Percentiles rank a stretch among this genome's conserved stretches.
These are phyloP conservation scores for Morella rubra DNA, from an alignment of 306 rosid genomes.

Conservation along the genomic window DNA sequence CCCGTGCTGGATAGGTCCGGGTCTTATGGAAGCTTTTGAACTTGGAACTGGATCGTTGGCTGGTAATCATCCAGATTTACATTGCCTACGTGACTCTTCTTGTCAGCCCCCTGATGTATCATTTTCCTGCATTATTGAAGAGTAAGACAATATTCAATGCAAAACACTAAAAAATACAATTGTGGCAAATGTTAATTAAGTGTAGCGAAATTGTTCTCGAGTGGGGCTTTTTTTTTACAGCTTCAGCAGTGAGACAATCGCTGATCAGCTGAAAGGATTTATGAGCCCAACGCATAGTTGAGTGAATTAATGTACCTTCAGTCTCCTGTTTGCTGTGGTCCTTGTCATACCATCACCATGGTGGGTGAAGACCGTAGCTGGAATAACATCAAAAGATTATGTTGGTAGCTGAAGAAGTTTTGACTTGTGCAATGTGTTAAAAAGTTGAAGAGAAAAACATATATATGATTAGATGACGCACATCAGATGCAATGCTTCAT, in stretches of 20 bases:
- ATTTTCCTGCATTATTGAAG: conserved; percentile 47
- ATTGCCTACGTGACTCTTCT: conserved; percentile 13
- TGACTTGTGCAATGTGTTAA: neutral
- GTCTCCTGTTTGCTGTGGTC: conserved; percentile 42
- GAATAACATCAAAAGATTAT: neutral
- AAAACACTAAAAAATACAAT: neutral
- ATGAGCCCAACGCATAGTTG: neutral
- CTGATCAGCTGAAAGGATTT: neutral
- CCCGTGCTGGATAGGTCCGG: conserved; percentile 77
- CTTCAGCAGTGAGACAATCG: neutral
- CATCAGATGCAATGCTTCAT: too few relatives aligned
- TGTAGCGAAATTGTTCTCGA: neutral
- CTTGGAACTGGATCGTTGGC: conserved; percentile 64
- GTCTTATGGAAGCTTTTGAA: conserved; percentile 39
- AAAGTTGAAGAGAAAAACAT: neutral
- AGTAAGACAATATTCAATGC: neutral
- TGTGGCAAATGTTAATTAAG: neutral
- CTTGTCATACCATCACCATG: conserved; percentile 28
- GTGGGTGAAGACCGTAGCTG: conserved; percentile 36
- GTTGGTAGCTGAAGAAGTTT: neutral
- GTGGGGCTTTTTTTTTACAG: neutral
- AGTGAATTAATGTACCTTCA: conserved; percentile 52
- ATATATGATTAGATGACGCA: neutral
- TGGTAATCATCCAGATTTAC: conserved; percentile 57
- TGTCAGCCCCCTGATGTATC: conserved; percentile 6